phyloP scores from a whole-genome alignment of 2,329 filamentous ascomycete species.

The Aureobasidium melanogenum region DNA sequence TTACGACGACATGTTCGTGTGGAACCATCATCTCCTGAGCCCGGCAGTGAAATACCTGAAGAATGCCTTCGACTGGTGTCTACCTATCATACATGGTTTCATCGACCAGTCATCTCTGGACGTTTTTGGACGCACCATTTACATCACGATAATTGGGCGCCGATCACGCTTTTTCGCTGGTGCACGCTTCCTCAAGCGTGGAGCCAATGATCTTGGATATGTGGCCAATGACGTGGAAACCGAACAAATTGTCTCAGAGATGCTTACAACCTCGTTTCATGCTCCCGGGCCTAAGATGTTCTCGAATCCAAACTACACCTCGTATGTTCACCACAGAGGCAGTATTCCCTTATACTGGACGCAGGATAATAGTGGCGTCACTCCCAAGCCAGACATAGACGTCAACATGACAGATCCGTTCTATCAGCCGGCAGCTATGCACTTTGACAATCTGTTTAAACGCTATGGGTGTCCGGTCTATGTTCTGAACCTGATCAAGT shows the following conservation, averaged over 20 bases:
- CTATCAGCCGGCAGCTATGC: conserved; percentile 82
- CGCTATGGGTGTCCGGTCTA: conserved; percentile 90
- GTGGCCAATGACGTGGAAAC: conserved; percentile 99
- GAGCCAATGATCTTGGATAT: conserved; percentile 87
- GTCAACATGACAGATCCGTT: conserved; percentile 94
- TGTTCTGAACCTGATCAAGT: conserved; percentile 78
- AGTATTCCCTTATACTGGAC: conserved; percentile 98
- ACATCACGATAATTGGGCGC: conserved; percentile 88
- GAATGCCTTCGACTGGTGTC: conserved; percentile 89
- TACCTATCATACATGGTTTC: conserved; percentile 91
- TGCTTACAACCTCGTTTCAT: conserved; percentile 90
- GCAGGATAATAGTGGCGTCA: conserved; percentile 89
- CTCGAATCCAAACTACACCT: conserved; percentile 85
- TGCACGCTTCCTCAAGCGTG: conserved; percentile 86
- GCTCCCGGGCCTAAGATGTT: conserved; percentile 77
- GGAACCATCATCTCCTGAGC: conserved; percentile 83
- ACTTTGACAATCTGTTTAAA: conserved; percentile 91
- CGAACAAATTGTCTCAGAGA: conserved; percentile 94
- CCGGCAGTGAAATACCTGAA: conserved; percentile 63
- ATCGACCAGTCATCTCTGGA: conserved; percentile 71
- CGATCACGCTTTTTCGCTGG: conserved; percentile 91
- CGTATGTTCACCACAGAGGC: conserved; percentile 91
- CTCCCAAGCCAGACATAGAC: conserved; percentile 92
- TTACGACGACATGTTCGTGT: conserved; percentile 94
- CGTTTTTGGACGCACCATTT: conserved; percentile 80